Evolutionary conservation across 768 basidiomycete genomes (phyloP), one percentile per base, ranked within the genome.

Genomic region (Mycena filopes): DNA sequence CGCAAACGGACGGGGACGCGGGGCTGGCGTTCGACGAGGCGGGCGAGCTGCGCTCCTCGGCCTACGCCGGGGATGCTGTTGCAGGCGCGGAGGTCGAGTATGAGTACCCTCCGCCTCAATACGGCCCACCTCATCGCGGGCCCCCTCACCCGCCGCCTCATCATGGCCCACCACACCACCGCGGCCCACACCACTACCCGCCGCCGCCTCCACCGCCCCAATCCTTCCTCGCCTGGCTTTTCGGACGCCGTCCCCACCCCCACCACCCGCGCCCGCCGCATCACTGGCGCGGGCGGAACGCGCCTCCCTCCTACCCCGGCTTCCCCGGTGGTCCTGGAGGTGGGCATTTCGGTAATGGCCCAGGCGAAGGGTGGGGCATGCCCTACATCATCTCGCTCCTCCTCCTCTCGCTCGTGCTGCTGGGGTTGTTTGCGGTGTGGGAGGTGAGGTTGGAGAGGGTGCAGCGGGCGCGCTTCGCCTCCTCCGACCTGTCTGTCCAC

Each of bases 371-470:
- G 48, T 94, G 91, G 91, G 77, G 74, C 12, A 89, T 89, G 5
- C 70, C 72, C 26, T 75, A 38, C 42, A 13, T 95, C 68, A 88
- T 95, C 53, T 87, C 82, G 3, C 82, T 90, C 8, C 80, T 95
- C 31, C 75, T 92, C 51, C 36, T 91, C 20, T 89, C 90, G 3
- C 76, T 92, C 3, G 12, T 89, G 25, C 70, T 93, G 20, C 61
- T 91, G 16, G 75, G 71, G 2, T 49, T 77, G 1, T 96, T 95
- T 79, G 57, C 91, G 47, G 65, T 75, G 29, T 95, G 92, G 91
- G 88, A 95, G 68, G 71, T 77, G 51, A 82, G 84, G 70, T 79
- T 95, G 29, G 90, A 91, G 55, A 69, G 68, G n/a, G 63, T 76
- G 8, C 77, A 91, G 55, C 70, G 68, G n/a, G 63, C 76, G 8